Evolutionary conservation across 495 filamentous ascomycete genomes (phyloP).

Genomic region (Tuber microsphaerosporum): DNA sequence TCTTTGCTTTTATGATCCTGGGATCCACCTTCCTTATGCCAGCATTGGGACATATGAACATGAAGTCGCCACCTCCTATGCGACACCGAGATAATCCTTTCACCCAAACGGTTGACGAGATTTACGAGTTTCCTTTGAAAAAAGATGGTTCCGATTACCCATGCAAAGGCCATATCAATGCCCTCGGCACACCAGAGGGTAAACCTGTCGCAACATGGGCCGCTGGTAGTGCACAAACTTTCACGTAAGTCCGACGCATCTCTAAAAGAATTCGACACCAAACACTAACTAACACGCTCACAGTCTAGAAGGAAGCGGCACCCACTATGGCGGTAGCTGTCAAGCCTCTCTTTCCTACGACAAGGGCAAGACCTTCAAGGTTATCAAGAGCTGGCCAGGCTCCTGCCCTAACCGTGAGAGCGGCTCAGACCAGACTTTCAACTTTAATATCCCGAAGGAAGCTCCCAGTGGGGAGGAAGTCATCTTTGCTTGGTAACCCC

Average conservation of each 20-base stretch:
- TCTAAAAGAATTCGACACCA: conserved; percentile 4
- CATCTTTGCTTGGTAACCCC: conserved; percentile 57
- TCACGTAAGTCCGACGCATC: conserved; percentile 42
- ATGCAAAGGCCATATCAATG: conserved; percentile 59
- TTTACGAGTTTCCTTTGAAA: conserved; percentile 47
- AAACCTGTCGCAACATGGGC: conserved; percentile 47
- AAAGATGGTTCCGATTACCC: conserved; percentile 51
- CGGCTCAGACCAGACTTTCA: conserved; percentile 45
- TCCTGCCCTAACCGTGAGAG: conserved; percentile 49
- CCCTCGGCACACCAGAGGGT: conserved; percentile 47
- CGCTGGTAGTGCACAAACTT: conserved; percentile 53
- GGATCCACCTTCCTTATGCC: conserved; percentile 8
- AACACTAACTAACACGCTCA: conserved; percentile 11
- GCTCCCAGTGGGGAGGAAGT: conserved; percentile 52
- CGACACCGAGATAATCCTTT: conserved; percentile 39
- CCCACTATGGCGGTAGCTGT: conserved; percentile 59
- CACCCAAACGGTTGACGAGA: conserved; percentile 27
- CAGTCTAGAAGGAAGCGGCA: conserved; percentile 49
- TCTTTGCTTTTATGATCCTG: not conserved
- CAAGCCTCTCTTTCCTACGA: conserved; percentile 61
- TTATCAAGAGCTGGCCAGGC: conserved; percentile 61
- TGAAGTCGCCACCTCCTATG: conserved; percentile 54
- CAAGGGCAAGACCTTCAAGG: conserved; percentile 54
- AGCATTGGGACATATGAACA: conserved; percentile 53
- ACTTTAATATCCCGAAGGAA: conserved; percentile 59